Evolutionary conservation across 805 yeast genomes (phyloP), one percentile per base, ranked within the genome.

Genomic region (Zygotorulaspora chibaensis): DNA sequence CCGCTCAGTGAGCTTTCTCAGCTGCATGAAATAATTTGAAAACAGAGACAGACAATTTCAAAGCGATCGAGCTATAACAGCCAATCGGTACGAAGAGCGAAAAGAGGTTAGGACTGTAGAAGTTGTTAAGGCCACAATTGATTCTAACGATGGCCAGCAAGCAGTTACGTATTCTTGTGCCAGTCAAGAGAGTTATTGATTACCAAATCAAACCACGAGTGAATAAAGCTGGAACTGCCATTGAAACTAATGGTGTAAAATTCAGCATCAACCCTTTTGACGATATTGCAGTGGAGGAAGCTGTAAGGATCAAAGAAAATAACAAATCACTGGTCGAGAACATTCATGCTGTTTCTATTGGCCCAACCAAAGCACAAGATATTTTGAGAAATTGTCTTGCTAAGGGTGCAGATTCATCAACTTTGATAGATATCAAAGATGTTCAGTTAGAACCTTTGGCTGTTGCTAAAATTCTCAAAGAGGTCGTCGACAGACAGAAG

Each of bases 211-310:
- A 85, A 68, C 99, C 99, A 38, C 77, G 97, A 59, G 52, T 47
- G n/a, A 89, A 89, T 73, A 82, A 87, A 66, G 72, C 95, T 11
- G 81, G 80, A 40, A 83, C 88, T 9, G 96, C 93, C 5, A 60
- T 69, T 17, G 96, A 89, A 56, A 80, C 91, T 45, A 79, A 84
- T 52, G 97, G 96, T 47, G 87, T 87, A 55, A 91, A 91, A 70
- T 89, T 84, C 73, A 79, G 88, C 61, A 87, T 91, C 66, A 93
- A 93, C 66, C 99, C 99, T 46, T 93, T 93, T 68, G 93, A 96
- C 70, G 99, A 93, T 69, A 93, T 93, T 63, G 99, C 99, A 8
- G 80, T 93, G 43, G 99, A 93, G 69, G 99, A 93, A 67, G 95
- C 98, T 0, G 72, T 90, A 35, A 79, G 83, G 56, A 76, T 93